phyloP scores from a whole-genome alignment of 345 rosid species.

The Isatis tinctoria region DNA sequence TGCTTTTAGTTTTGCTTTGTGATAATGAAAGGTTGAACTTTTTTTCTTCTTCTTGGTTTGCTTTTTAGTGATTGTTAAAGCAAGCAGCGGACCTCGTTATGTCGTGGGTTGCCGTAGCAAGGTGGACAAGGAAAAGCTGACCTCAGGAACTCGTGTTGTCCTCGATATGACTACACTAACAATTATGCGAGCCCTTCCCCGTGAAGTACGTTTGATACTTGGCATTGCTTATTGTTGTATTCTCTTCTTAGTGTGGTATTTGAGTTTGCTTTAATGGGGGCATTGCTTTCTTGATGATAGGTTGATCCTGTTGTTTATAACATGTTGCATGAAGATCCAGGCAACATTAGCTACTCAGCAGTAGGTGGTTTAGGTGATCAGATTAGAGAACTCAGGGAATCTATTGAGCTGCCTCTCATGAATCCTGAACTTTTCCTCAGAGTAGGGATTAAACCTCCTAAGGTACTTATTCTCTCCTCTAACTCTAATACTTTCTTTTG shows the following conservation, averaged over 20 bases:
- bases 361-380: slow-evolving; percentile 95
- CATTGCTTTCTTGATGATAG: slow-evolving; percentile 28
- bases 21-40: neutral
- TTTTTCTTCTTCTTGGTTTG: neutral
- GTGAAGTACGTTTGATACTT: slow-evolving; percentile 46
- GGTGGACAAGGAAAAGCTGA: slow-evolving; percentile 85
- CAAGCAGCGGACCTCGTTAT: slow-evolving; percentile 92
- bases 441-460: slow-evolving; percentile 93
- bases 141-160: slow-evolving; percentile 90
- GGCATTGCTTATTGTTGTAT: neutral
- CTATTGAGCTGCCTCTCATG: slow-evolving; percentile 91
- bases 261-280: neutral
- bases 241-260: neutral
- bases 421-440: slow-evolving; percentile 90
- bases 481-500: neutral
- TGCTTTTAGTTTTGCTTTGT: neutral
- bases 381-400: slow-evolving; percentile 90
- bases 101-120: slow-evolving; percentile 98
- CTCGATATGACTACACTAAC: slow-evolving; percentile 97
- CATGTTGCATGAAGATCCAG: slow-evolving; percentile 97
- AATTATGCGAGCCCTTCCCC: slow-evolving; percentile 93
- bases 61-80: slow-evolving; percentile 78
- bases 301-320: slow-evolving; percentile 95
- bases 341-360: slow-evolving; percentile 88
- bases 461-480: slow-evolving; percentile 38